Evolutionary conservation across 192 early-diverging fungal genomes (phyloP), one percentile per base, ranked within the genome.

Genomic region (Cetraspora pellucida): DNA sequence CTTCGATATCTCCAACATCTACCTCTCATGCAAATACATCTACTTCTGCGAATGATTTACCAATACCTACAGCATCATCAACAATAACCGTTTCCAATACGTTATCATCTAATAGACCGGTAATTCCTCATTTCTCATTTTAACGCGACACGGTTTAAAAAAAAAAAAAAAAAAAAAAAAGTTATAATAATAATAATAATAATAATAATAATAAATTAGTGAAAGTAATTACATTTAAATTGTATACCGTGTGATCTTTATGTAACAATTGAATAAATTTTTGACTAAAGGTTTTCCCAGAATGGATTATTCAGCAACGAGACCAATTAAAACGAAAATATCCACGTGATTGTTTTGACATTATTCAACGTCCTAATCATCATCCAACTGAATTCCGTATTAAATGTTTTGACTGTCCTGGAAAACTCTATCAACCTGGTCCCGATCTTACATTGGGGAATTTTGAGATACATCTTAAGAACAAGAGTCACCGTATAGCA

Each of bases 401-500:
- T 19, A 78, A 80, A 71, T 88, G 85, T 64, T 59, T 67, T 46
- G 85, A 88, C 23, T 88, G 87, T 61, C 85, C 85, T 59, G 83
- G 86, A 13, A 87, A 83, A 64, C 74, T 88, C 28, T 87, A 87
- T 73, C 81, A 83, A 69, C 61, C 83, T 10, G 86, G 87, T 17
- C 82, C 81, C 9, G 82, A 78, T 13, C 75, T 83, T 44, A 79
- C 85, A 10, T 72, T 88, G 27, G 66, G 65, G 25, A 88, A 88
- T 68, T 87, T 87, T 75, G 85, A 88, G 68, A 80, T 87, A 10
- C 87, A 88, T 79, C 72, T 88, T 65, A 85, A 83, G 71, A 87
- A 87, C 50, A 79, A 43, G 19, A 64, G 47, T 10, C 79, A 81
- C 50, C 72, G 80, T 2, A 57, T 49, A 2, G 69, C 60, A 55